Evolutionary conservation across 106 monocot genomes (phyloP).

Genomic region (Apostasia ramifera): DNA sequence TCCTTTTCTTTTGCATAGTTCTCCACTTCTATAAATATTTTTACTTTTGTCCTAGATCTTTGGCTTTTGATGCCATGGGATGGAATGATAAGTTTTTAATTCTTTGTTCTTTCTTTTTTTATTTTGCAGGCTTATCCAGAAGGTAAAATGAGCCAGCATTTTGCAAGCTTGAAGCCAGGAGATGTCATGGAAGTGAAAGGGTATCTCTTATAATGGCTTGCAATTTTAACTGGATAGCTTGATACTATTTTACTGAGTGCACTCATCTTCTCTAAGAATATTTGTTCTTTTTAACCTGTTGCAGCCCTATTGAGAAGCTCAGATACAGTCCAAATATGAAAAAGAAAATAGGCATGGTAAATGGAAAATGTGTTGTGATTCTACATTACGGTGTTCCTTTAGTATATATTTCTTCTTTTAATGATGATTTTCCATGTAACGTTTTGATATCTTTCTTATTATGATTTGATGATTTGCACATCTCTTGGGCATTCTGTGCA

Average conservation of each 20-base stretch:
- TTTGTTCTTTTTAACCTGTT: conserved; percentile 7
- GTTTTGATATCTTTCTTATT: too few species aligned
- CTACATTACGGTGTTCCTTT: not conserved
- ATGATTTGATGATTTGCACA: too few species aligned
- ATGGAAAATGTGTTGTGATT: not conserved
- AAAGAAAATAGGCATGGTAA: conserved; percentile 94
- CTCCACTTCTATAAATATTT: not conserved
- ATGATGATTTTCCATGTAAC: too few species aligned
- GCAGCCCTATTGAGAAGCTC: conserved; percentile 93
- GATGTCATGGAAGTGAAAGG: conserved; percentile 96
- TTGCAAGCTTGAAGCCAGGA: conserved; percentile 75
- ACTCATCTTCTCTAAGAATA: not conserved
- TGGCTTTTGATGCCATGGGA: too few species aligned
- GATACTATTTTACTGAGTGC: not conserved
- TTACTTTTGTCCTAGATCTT: too few species aligned
- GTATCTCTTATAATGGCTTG: conserved; percentile 18
- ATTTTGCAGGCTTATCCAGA: conserved; percentile 82
- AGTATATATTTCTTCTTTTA: too few species aligned
- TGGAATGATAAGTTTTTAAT: too few species aligned
- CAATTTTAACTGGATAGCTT: not conserved
- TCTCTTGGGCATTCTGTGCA: too few species aligned
- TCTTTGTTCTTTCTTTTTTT: not conserved
- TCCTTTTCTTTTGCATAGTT: not conserved
- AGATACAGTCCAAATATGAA: conserved; percentile 98
- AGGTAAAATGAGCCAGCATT: conserved; percentile 96